Percentiles rank a stretch among this genome's conserved stretches.
Evolutionary conservation across 768 basidiomycete species (phyloP).

Genomic region (Kwoniella sp.): DNA sequence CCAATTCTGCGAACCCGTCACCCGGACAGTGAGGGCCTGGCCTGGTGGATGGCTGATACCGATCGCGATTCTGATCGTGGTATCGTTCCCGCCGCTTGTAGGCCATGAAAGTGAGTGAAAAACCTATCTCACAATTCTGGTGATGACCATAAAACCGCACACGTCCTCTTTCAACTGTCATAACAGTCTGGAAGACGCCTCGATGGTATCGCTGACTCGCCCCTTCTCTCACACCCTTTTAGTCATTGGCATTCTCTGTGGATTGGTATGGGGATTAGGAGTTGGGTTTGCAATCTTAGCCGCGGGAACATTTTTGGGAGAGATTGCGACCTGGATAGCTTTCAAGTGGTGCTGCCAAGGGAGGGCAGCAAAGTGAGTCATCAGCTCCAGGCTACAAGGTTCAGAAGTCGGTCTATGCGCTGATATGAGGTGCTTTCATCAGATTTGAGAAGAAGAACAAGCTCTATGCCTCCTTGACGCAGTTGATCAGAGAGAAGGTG

Average conservation of each 20-base stretch:
- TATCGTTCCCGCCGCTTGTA: conserved; percentile 49
- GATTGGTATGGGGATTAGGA: conserved; percentile 48
- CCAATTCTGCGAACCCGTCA: conserved; percentile 39
- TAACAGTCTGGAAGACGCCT: too few species aligned
- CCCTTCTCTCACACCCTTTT: not conserved
- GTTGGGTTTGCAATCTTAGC: conserved; percentile 49
- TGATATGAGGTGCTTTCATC: not conserved
- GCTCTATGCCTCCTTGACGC: conserved; percentile 49
- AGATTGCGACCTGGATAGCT: conserved; percentile 49
- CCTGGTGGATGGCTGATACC: conserved; percentile 51
- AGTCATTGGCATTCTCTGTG: conserved; percentile 50
- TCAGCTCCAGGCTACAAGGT: not conserved
- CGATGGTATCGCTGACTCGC: too few species aligned
- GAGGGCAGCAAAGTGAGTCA: conserved; percentile 47
- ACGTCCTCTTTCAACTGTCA: too few species aligned
- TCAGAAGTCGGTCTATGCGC: too few species aligned
- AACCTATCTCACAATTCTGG: not conserved
- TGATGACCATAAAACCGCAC: not conserved
- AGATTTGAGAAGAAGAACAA: conserved; percentile 54
- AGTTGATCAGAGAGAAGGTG: conserved; percentile 51
- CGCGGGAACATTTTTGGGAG: conserved; percentile 52
- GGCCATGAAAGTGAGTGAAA: conserved; percentile 43
- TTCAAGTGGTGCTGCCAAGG: conserved; percentile 51
- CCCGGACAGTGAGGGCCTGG: conserved; percentile 36
- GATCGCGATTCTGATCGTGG: conserved; percentile 37